Base-by-base conservation (phyloP, 305 asterid genomes). In the Fraxinus nigra region DNA sequence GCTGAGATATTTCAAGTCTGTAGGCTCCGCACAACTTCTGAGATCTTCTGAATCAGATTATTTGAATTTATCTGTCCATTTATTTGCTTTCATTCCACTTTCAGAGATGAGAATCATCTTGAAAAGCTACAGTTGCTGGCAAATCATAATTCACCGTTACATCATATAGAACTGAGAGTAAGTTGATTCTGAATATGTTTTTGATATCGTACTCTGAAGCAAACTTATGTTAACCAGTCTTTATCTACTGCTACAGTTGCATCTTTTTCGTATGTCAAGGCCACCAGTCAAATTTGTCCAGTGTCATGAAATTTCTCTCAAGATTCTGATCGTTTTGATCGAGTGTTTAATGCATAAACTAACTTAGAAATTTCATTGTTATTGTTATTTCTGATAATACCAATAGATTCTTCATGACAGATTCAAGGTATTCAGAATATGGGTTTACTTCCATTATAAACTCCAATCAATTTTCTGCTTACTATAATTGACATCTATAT, bases 121-220 rank as follows among this genome's bases (percentile, higher is more conserved):
- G 97, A 90, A 78, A 92, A 91, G 79, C 84, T 90, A 56, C 99
- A 92, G 78, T 84, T 90, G 78, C 87, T 96, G 75, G 94, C 89
- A 73, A 91, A 89, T 87, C 95, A 91, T 85, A 89, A 84, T 84
- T 96, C 98, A 72, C 97, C 95, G 16, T 90, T 96, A 46, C 76
- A 90, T 84, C 81, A 63, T 86, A 82, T 92, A 76, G 95, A 92
- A 85, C 87, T 94, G 81, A 91, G 88, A 88, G 99, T 95, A 89
- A 88, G 98, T 89, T 79, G 67, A 78, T 48, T 35, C 14, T 32
- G 72, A 65, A 32, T 22, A 32, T 80, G 79, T 32, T 78, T 74
- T 82, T 78, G 40, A 51, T 63, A 78, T 26, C 82, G 33, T n/a
- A 77, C 75, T 34, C 78, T 46, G 70, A 48, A 72, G 63, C 77